These are phyloP conservation scores for Centrapalus pauciflorus DNA, from an alignment of 129 eudicot species.

Conservation along the genomic window DNA sequence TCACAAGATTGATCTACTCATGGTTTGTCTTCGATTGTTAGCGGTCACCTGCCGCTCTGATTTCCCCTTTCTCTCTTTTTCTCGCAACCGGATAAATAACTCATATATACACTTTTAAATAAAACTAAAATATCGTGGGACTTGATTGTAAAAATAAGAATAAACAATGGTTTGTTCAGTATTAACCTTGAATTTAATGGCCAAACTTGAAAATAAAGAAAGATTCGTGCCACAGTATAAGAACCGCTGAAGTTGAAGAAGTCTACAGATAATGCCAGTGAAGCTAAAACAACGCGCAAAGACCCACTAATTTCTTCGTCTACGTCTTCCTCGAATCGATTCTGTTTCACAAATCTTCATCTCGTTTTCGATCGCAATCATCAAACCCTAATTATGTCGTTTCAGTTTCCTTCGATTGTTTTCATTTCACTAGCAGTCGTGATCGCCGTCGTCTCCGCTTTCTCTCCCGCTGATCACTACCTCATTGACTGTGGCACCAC, in stretches of 20 bases:
- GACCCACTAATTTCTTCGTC: not conserved
- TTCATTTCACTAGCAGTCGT: constrained; percentile 7
- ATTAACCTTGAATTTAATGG: too few species aligned
- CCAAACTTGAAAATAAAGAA: not conserved
- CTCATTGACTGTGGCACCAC: constrained; percentile 36
- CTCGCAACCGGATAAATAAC: too few species aligned
- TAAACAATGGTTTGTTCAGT: too few species aligned
- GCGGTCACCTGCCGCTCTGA: too few species aligned
- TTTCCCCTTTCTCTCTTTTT: too few species aligned
- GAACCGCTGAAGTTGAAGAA: constrained; percentile 24
- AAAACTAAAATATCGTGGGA: too few species aligned
- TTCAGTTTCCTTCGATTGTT: not conserved
- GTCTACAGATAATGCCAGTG: constrained; percentile 16
- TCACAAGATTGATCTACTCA: too few species aligned
- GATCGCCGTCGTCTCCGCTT: constrained; percentile 23
- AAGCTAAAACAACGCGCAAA: constrained; percentile 22
- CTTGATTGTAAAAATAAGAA: too few species aligned
- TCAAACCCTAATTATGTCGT: constrained; percentile 24
- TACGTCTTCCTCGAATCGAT: not conserved
- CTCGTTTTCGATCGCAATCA: not conserved
- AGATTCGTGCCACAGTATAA: not conserved
- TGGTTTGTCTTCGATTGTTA: too few species aligned
- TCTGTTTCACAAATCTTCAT: not conserved
- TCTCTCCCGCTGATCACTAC: constrained; percentile 33
- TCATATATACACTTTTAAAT: too few species aligned